phyloP scores from a whole-genome alignment of 2,329 filamentous ascomycete species.

The Bipolaris sorokiniana region DNA sequence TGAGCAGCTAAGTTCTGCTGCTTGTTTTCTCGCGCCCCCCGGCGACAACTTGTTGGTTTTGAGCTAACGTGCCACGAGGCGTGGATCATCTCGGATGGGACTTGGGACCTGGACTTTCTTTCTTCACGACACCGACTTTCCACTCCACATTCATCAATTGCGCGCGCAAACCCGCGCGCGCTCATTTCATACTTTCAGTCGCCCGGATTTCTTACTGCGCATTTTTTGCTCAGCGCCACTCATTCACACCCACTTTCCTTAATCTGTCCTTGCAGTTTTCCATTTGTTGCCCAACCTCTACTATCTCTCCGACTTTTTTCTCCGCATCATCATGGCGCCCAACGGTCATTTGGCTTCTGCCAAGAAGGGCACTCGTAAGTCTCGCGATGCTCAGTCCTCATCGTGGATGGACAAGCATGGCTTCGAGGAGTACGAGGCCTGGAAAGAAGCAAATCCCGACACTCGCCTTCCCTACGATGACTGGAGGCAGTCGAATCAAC shows the following conservation, averaged over 20 bases:
- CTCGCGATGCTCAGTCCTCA: conserved; percentile 18
- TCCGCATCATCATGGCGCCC: conserved; percentile 27
- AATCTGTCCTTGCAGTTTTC: conserved; percentile 9
- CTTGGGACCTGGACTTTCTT: conserved; percentile 41
- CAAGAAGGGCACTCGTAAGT: conserved; percentile 11
- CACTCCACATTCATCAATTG: conserved; percentile 22
- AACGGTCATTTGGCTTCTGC: conserved; percentile 20
- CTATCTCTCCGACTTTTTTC: conserved; percentile 13
- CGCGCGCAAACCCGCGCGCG: conserved; percentile 32
- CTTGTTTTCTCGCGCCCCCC: conserved; percentile 13
- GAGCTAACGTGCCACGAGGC: conserved; percentile 45
- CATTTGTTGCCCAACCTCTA: conserved; percentile 13
- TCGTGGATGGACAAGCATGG: conserved; percentile 34
- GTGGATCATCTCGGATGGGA: conserved; percentile 41
- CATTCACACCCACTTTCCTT: conserved; percentile 16
- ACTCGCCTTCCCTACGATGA: conserved; percentile 39
- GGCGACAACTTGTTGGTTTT: conserved; percentile 17
- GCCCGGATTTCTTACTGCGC: conserved; percentile 13
- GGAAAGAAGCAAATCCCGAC: conserved; percentile 30
- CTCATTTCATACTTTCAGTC: conserved; percentile 15
- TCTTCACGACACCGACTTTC: conserved; percentile 39
- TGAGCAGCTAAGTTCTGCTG: conserved; percentile 23
- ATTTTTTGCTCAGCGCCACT: conserved; percentile 15
- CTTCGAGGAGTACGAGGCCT: conserved; percentile 33
- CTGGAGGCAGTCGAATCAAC: conserved; percentile 35